Evolutionary conservation across 2,329 filamentous ascomycete species (phyloP), one percentile per base, ranked within the genome.

Genomic region (Calonectria pseudoturangicola): DNA sequence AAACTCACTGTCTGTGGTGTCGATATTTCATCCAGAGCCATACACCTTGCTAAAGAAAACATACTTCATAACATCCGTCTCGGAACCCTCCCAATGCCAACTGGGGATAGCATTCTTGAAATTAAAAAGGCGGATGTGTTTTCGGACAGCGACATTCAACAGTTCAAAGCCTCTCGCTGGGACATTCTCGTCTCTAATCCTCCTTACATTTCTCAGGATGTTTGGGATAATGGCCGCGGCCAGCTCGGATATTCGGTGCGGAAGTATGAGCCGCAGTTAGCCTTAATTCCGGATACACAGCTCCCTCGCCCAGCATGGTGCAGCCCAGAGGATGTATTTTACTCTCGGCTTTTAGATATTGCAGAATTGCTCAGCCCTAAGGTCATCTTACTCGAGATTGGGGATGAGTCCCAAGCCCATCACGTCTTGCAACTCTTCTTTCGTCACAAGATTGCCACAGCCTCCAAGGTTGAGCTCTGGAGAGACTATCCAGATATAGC

Each of bases 131-230:
- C 86, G 1, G 85, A 92, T 71, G 82, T 92, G 16, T 91, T 91
- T 73, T 79, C 81, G 8, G 83, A 87, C 18, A 79, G 77, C 41
- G 84, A 84, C 73, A 82, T 87, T 66, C 51, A 73, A 3, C 39
- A 70, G 2, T 71, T 85, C 2, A 54, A 80, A 1, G 50, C 54
- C 10, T 65, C 58, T 18, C 76, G 45, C 3, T 89, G 82, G 79
- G 92, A 97, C 74, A 85, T 98, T 4, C 84, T 99, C 1, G 90
- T 97, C 43, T 94, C 94, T 1, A 99, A 99, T 80, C 97, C 97
- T 18, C 97, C 97, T 0, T 98, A 98, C 82, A 93, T 98, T 64
- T 97, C 95, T 2, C 85, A 87, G 0, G 76, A 81, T 47, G 79
- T 83, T 12, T 87, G 85, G 85, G 72, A 82, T 43, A 75, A 82